phyloP scores from a whole-genome alignment of 2,329 filamentous ascomycete genomes.

The Penicillium sp. region DNA sequence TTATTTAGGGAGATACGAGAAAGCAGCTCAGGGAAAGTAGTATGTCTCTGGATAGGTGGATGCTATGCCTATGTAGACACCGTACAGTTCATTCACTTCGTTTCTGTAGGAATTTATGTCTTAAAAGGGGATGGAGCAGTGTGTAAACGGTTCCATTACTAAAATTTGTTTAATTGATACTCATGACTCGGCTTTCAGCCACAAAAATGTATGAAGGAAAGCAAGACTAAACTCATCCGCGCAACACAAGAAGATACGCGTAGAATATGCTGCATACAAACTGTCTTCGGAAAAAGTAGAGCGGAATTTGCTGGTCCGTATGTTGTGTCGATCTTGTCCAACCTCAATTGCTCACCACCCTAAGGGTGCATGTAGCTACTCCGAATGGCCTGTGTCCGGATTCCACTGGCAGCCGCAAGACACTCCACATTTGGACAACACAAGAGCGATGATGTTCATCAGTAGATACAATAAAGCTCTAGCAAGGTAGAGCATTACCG shows the following conservation, averaged over 20 bases:
- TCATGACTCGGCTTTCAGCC: not conserved
- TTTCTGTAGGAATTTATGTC: too few species aligned
- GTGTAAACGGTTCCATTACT: not conserved
- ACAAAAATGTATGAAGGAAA: not conserved
- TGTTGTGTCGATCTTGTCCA: not conserved
- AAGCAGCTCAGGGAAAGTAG: too few species aligned
- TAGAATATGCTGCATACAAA: not conserved
- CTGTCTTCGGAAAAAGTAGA: not conserved
- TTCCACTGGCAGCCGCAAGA: constrained; percentile 1
- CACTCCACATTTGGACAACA: constrained; percentile 4
- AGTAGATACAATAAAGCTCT: constrained; percentile 8
- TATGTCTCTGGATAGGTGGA: too few species aligned
- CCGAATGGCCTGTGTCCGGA: not conserved
- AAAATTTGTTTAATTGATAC: not conserved
- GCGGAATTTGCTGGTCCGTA: not conserved
- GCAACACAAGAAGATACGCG: not conserved
- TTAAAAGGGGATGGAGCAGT: too few species aligned
- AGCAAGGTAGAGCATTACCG: constrained; percentile 4
- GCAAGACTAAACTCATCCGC: not conserved
- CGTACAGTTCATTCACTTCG: too few species aligned
- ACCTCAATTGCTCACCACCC: not conserved
- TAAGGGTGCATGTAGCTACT: not conserved
- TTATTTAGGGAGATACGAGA: too few species aligned
- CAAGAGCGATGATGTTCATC: not conserved
- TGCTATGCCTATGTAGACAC: too few species aligned